Evolutionary conservation across 345 rosid genomes (phyloP).

Genomic region (Clausena lansium): DNA sequence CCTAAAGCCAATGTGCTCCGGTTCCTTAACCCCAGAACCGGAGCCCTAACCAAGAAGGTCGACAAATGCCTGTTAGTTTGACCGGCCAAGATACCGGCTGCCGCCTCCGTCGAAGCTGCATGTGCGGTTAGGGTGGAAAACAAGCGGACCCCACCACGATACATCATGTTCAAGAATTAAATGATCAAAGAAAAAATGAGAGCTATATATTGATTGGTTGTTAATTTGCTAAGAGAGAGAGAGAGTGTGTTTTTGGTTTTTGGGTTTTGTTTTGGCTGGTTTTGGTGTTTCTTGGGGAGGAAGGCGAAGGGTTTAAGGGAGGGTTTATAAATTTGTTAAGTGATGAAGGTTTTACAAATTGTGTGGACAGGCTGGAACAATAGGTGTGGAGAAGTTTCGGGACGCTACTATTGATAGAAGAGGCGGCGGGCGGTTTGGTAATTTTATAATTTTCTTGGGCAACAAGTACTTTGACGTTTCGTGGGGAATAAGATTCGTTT

Average conservation of each 20-base stretch:
- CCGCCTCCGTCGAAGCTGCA: not conserved
- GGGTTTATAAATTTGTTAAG: not conserved
- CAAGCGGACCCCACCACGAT: conserved; percentile 18
- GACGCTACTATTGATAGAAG: not conserved
- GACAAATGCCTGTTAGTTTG: not conserved
- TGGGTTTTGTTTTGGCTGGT: too few relatives aligned
- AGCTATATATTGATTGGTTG: too few relatives aligned
- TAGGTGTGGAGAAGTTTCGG: not conserved
- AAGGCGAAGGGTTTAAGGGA: not conserved
- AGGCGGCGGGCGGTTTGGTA: not conserved
- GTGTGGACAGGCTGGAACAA: not conserved
- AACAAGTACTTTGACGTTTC: not conserved
- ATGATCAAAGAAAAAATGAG: not conserved
- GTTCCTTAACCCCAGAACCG: conserved; percentile 14
- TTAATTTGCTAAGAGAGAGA: not conserved
- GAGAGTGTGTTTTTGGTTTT: too few relatives aligned
- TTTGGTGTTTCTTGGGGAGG: not conserved
- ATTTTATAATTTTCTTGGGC: not conserved
- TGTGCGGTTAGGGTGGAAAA: conserved; percentile 19
- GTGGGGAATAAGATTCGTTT: not conserved
- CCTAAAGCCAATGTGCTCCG: conserved; percentile 23
- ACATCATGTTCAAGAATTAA: not conserved
- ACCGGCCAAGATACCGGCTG: not conserved
- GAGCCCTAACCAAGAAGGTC: conserved; percentile 20
- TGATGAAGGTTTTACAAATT: not conserved